phyloP scores from a whole-genome alignment of 345 rosid species.

The Bruguiera parviflora region DNA sequence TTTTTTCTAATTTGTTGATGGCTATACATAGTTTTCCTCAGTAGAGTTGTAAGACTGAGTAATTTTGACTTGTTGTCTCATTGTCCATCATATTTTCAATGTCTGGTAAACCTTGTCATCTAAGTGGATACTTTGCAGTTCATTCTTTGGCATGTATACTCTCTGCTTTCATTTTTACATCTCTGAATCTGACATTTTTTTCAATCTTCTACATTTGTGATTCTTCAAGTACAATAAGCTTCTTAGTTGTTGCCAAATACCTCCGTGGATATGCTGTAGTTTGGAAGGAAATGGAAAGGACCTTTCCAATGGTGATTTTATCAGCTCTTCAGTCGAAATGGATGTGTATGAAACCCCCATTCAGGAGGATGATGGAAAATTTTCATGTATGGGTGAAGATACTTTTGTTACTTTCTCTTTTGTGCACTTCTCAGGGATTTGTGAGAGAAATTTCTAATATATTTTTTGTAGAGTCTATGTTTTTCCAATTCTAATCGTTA shows the following conservation, averaged over 20 bases:
- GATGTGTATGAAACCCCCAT: conserved; percentile 62
- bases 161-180: conserved; percentile 4
- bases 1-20: not conserved
- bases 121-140: not conserved
- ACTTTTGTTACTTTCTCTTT: conserved; percentile 1
- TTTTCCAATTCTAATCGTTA: not conserved
- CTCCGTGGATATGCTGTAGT: conserved; percentile 83
- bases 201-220: conserved; percentile 13
- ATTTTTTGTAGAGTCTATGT: not conserved
- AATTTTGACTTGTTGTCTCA: too few species aligned
- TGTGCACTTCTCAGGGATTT: not conserved
- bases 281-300: conserved; percentile 63
- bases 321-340: conserved; percentile 75
- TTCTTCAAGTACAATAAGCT: conserved; percentile 71
- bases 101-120: too few species aligned
- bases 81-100: too few species aligned
- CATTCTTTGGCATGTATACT: not conserved
- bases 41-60: not conserved
- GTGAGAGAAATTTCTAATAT: not conserved
- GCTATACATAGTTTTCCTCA: conserved; percentile 1
- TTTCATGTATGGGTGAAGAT: conserved; percentile 49
- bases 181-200: conserved; percentile 9
- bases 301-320: conserved; percentile 42
- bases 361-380: conserved; percentile 30
- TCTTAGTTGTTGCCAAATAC: conserved; percentile 57